Evolutionary conservation across 2,329 filamentous ascomycete genomes (phyloP).

Genomic region (Diaporthe batatas): DNA sequence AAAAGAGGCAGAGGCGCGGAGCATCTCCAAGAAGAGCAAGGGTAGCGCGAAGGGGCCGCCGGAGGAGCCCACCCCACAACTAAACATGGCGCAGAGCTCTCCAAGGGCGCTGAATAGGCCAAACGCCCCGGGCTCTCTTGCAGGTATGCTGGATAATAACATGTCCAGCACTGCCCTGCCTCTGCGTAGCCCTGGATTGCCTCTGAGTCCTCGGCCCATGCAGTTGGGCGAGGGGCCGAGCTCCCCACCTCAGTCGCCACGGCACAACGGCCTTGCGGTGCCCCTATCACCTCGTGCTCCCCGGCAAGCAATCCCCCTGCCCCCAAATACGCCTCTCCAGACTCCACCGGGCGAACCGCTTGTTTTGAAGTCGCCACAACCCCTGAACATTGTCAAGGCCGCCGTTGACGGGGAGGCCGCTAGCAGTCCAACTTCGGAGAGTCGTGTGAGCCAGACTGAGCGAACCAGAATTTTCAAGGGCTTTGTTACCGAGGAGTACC

Average conservation of each 20-base stretch:
- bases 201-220: conserved; percentile 70
- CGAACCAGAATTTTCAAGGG: conserved; percentile 77
- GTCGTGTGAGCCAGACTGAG: conserved; percentile 54
- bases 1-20: conserved; percentile 77
- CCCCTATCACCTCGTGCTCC: conserved; percentile 78
- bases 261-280: conserved; percentile 51
- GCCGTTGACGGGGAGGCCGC: conserved; percentile 43
- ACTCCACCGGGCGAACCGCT: conserved; percentile 59
- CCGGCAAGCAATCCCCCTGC: conserved; percentile 79
- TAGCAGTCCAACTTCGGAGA: conserved; percentile 50
- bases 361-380: conserved; percentile 56
- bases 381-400: conserved; percentile 56
- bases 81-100: conserved; percentile 52
- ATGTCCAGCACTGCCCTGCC: conserved; percentile 54
- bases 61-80: conserved; percentile 53
- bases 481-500: conserved; percentile 87
- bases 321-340: conserved; percentile 76
- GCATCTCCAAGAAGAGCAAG: conserved; percentile 80
- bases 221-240: conserved; percentile 65
- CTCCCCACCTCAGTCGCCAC: conserved; percentile 80
- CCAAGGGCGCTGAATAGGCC: conserved; percentile 55
- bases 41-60: conserved; percentile 64
- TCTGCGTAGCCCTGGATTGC: conserved; percentile 71
- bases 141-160: conserved; percentile 62
- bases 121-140: conserved; percentile 57